A percentile compares a stretch with the other conserved stretches of the same genome.
Evolutionary conservation across 2,329 filamentous ascomycete genomes (phyloP).

Genomic region (Arthrobotrys sinensis): DNA sequence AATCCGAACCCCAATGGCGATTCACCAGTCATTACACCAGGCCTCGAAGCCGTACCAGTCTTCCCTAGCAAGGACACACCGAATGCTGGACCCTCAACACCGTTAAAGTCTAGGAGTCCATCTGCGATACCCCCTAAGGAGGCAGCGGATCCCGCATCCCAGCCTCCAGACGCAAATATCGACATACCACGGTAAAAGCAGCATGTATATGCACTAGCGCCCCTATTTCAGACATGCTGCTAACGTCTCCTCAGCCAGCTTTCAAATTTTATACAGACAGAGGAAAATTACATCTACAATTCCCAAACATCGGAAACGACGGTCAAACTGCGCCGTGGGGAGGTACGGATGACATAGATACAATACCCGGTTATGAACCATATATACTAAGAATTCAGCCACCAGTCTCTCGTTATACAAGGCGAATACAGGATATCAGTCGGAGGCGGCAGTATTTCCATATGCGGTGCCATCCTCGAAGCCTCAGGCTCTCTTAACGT

Average conservation of each 20-base stretch:
- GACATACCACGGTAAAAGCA: constrained; percentile 53
- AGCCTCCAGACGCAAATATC: constrained; percentile 11
- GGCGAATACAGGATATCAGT: constrained; percentile 79
- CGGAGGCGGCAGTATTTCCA: constrained; percentile 74
- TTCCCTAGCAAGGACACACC: constrained; percentile 16
- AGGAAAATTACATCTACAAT: constrained; percentile 59
- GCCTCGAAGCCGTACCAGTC: constrained; percentile 1
- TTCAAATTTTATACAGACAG: constrained; percentile 63
- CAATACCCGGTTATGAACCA: background rate
- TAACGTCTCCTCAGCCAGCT: constrained; percentile 47
- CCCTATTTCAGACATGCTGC: constrained; percentile 7
- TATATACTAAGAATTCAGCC: background rate
- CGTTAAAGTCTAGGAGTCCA: constrained; percentile 1
- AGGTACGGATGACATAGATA: constrained; percentile 46
- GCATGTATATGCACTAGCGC: constrained; percentile 39
- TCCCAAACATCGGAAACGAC: constrained; percentile 29
- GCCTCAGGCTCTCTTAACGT: constrained; percentile 71
- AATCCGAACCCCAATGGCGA: constrained; percentile 32
- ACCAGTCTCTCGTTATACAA: constrained; percentile 75
- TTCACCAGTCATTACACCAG: constrained; percentile 27
- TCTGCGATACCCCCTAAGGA: constrained; percentile 24
- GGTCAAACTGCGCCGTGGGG: constrained; percentile 61
- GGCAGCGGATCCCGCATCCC: background rate
- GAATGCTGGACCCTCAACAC: background rate
- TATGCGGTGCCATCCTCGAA: constrained; percentile 77